These are phyloP conservation scores for Nicotiana otophora DNA, from an alignment of 257 asterid species.

Conservation along the genomic window DNA sequence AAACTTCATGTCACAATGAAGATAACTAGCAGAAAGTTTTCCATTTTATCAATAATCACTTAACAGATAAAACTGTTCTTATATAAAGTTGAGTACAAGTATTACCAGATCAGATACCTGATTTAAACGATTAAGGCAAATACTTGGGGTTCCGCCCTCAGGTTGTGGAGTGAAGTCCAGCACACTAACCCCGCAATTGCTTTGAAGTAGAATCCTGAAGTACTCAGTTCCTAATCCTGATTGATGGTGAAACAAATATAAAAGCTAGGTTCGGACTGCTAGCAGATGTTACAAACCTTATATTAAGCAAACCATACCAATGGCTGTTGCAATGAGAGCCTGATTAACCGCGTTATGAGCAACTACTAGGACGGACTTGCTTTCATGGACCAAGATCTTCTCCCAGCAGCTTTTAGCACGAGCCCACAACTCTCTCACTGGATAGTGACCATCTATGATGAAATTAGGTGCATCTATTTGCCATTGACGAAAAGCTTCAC, in stretches of 20 bases:
- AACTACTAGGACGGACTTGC: constrained; percentile 75
- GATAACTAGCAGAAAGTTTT: background rate
- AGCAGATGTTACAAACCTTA: background rate
- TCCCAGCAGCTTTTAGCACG: constrained; percentile 87
- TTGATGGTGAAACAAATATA: background rate
- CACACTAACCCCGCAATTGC: constrained; percentile 95
- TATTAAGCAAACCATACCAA: constrained; percentile 39
- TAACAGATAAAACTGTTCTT: background rate
- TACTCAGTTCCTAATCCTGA: constrained; percentile 77
- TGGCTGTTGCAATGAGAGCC: constrained; percentile 94
- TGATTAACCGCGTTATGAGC: constrained; percentile 98
- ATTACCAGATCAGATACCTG: constrained; percentile 43
- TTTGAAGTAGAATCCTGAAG: constrained; percentile 84
- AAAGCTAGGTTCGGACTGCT: background rate
- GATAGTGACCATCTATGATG: constrained; percentile 81
- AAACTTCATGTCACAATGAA: background rate
- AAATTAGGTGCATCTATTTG: constrained; percentile 86
- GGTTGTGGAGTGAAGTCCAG: constrained; percentile 81
- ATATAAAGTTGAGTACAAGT: background rate
- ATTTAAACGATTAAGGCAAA: constrained; percentile 85
- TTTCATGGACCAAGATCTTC: constrained; percentile 62
- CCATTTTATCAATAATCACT: background rate
- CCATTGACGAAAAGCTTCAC: constrained; percentile 85
- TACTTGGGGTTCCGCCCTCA: constrained; percentile 48
- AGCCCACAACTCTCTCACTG: constrained; percentile 87